Percentiles rank a stretch among this genome's conserved stretches.
Evolutionary conservation across 768 basidiomycete species (phyloP).

Genomic region (Termitomyces bulborhizus): DNA sequence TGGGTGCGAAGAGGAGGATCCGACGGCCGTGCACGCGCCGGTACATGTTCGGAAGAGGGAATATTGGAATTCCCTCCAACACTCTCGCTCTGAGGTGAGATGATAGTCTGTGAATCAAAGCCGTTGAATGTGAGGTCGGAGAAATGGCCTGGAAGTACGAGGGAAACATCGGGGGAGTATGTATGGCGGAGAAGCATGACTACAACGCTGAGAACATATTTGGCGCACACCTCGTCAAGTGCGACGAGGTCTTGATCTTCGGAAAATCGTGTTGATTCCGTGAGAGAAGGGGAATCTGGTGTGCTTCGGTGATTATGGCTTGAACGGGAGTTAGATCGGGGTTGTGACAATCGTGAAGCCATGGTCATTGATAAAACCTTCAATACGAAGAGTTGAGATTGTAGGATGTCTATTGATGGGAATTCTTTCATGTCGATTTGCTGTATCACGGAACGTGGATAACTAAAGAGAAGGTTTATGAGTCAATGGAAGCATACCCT

Average conservation of each 20-base stretch:
- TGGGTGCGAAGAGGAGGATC: constrained; percentile 29
- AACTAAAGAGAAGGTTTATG: neutral
- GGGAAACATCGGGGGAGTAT: constrained; percentile 45
- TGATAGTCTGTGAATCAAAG: constrained; percentile 49
- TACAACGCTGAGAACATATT: constrained; percentile 78
- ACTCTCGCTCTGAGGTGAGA: constrained; percentile 21
- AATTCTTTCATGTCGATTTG: constrained; percentile 49
- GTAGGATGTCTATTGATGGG: constrained; percentile 64
- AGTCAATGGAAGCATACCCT: constrained; percentile 41
- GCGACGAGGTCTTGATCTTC: constrained; percentile 58
- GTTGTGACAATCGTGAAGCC: constrained; percentile 65
- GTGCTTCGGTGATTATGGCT: constrained; percentile 30
- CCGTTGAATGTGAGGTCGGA: constrained; percentile 66
- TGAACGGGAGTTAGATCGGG: constrained; percentile 36
- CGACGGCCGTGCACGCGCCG: neutral
- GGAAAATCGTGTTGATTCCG: constrained; percentile 22
- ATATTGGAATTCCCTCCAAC: constrained; percentile 9
- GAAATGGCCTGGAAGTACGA: constrained; percentile 50
- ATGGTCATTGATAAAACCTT: constrained; percentile 76
- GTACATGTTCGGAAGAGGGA: constrained; percentile 4
- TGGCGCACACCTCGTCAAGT: constrained; percentile 76
- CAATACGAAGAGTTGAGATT: constrained; percentile 82
- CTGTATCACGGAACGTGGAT: constrained; percentile 20
- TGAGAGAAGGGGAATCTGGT: constrained; percentile 32
- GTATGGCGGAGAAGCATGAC: constrained; percentile 77